Evolutionary conservation across 2,329 filamentous ascomycete species (phyloP).

Genomic region (Chaetomium globosum): DNA sequence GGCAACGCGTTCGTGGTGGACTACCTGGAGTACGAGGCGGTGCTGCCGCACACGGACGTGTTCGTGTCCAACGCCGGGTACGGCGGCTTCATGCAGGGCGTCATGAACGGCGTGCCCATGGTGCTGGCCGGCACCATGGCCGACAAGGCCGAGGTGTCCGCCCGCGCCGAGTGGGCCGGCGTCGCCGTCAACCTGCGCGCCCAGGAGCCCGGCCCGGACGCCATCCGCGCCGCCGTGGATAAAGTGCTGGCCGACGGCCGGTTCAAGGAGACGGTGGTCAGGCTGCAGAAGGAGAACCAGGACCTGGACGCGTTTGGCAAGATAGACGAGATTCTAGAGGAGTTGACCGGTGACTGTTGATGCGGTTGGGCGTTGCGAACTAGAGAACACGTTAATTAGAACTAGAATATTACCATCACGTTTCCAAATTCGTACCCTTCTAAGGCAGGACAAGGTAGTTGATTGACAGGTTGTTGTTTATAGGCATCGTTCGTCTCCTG

Average conservation of each 20-base stretch:
- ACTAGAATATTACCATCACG: not conserved
- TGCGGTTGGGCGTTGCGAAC: not conserved
- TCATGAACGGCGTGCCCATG: conserved; percentile 52
- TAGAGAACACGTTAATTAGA: not conserved
- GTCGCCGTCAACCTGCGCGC: conserved; percentile 50
- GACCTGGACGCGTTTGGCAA: conserved; percentile 25
- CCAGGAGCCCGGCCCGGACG: conserved; percentile 39
- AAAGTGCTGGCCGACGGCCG: conserved; percentile 39
- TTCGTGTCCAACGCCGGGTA: conserved; percentile 56
- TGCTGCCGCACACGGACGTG: conserved; percentile 49
- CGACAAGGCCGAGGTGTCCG: conserved; percentile 48
- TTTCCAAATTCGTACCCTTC: not conserved
- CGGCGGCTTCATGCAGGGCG: conserved; percentile 50
- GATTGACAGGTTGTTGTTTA: not conserved
- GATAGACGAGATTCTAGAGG: conserved; percentile 20
- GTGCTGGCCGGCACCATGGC: conserved; percentile 49
- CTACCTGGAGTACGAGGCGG: conserved; percentile 52
- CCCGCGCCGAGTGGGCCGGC: conserved; percentile 49
- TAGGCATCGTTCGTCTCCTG: not conserved
- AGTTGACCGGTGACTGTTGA: conserved; percentile 8
- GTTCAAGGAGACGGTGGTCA: conserved; percentile 40
- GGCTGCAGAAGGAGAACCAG: conserved; percentile 35
- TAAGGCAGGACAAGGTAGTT: too few species aligned
- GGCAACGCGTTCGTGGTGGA: conserved; percentile 51
- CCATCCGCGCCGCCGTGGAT: conserved; percentile 41